Evolutionary conservation across 2,329 filamentous ascomycete genomes (phyloP).

Genomic region (Aspergillus sp.): DNA sequence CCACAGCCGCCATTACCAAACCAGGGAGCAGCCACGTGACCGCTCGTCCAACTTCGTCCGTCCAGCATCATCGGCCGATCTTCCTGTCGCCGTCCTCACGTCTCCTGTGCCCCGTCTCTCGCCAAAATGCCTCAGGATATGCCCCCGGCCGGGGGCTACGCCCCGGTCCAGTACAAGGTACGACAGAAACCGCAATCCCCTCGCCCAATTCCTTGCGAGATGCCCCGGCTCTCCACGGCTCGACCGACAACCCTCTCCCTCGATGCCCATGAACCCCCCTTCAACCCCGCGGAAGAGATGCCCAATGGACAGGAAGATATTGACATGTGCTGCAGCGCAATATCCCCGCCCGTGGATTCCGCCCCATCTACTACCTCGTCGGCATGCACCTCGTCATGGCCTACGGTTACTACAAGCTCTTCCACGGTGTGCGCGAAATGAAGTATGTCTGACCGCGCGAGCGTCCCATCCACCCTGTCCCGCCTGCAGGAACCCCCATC

Average conservation of each 20-base stretch:
- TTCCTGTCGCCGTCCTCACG: slow-evolving; percentile 12
- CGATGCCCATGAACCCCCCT: background rate
- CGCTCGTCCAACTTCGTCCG: slow-evolving; percentile 28
- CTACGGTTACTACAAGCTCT: slow-evolving; percentile 87
- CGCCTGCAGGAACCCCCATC: background rate
- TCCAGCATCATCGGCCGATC: slow-evolving; percentile 17
- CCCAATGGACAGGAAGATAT: background rate
- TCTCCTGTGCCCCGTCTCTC: slow-evolving; percentile 14
- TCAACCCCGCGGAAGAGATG: background rate
- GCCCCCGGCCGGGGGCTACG: slow-evolving; percentile 92
- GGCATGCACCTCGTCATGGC: slow-evolving; percentile 76
- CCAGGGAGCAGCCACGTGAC: slow-evolving; percentile 24
- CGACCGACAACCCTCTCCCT: background rate
- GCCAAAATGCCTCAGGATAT: slow-evolving; percentile 91
- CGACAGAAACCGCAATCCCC: slow-evolving; percentile 28
- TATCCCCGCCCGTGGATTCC: slow-evolving; percentile 86
- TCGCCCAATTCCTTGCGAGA: background rate
- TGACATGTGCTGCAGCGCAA: slow-evolving; percentile 64
- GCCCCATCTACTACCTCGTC: slow-evolving; percentile 73
- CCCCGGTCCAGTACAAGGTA: slow-evolving; percentile 95
- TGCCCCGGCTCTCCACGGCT: background rate
- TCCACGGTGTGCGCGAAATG: slow-evolving; percentile 81
- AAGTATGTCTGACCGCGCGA: slow-evolving; percentile 62
- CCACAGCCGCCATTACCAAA: slow-evolving; percentile 32
- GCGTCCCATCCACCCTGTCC: background rate